Percentiles rank a stretch among this genome's conserved stretches.
Conservation (phyloP, 2,329 filamentous ascomycete species). For the Hymenoscyphus fructigenus region DNA sequence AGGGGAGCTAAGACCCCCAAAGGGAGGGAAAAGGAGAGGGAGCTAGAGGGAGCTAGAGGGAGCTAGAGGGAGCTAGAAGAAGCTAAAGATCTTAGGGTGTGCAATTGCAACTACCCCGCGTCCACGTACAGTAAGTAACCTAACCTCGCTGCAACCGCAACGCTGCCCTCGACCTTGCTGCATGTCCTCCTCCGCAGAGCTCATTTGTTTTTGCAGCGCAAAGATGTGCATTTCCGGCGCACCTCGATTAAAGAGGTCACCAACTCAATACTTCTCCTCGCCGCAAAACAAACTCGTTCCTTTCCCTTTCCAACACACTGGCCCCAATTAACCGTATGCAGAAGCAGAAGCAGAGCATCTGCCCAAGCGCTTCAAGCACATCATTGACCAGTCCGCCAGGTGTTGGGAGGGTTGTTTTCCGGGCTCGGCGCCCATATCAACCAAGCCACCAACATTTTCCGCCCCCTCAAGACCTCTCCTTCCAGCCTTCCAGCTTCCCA, state of each 20-base stretch:
- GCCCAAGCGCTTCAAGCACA: not conserved
- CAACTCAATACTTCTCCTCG: too few relatives aligned
- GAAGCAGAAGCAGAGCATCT: not conserved
- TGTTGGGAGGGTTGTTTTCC: not conserved
- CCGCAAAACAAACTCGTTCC: not conserved
- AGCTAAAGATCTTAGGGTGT: too few relatives aligned
- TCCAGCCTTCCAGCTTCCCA: too few relatives aligned
- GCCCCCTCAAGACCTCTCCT: not conserved
- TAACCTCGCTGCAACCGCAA: too few relatives aligned
- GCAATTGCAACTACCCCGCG: not conserved
- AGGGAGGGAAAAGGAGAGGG: not conserved
- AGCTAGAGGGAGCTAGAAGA: too few relatives aligned
- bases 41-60: not conserved
- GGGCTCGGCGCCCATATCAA: not conserved
- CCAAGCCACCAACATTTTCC: not conserved
- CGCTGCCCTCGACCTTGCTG: too few relatives aligned
- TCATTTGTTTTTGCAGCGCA: too few relatives aligned
- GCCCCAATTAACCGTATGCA: slow-evolving; percentile 8
- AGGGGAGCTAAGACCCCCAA: not conserved
- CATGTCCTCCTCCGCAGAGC: too few relatives aligned
- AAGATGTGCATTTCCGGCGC: too few relatives aligned
- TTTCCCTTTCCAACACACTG: not conserved
- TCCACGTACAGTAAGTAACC: not conserved
- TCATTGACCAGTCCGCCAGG: not conserved
- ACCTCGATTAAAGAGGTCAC: too few relatives aligned